A percentile compares a stretch with the other conserved stretches of the same genome.
Conservation (phyloP, 108 stramenopile genomes). For the Mayamaea pseudoterrestris region DNA sequence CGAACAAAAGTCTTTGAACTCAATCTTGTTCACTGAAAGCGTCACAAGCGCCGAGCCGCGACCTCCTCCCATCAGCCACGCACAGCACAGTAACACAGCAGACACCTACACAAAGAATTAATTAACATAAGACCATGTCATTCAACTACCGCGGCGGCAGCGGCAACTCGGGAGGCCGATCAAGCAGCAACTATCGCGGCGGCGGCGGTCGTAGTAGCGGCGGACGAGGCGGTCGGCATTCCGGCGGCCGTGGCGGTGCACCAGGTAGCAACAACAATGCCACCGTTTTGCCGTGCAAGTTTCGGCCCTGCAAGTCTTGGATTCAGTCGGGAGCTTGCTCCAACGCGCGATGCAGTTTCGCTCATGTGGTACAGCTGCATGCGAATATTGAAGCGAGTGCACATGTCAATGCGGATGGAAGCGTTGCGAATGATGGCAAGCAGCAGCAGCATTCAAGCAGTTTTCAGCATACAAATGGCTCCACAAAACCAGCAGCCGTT, state of each 20-base stretch:
- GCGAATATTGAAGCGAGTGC: slow-evolving; percentile 42
- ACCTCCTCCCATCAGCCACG: no score
- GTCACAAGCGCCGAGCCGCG: no score
- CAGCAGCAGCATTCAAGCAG: slow-evolving; percentile 11
- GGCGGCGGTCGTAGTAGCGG: slow-evolving; percentile 24
- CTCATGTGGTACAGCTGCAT: slow-evolving; percentile 56
- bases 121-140: no score
- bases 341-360: slow-evolving; percentile 40
- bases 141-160: slow-evolving; percentile 6
- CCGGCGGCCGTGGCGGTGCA: slow-evolving; percentile 20
- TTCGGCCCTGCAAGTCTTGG: slow-evolving; percentile 39
- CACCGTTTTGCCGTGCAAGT: slow-evolving; percentile 12
- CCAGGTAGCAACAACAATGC: slow-evolving; percentile 7
- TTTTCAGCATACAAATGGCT: slow-evolving; percentile 13
- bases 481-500: slow-evolving; percentile 26
- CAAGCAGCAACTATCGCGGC: slow-evolving; percentile 5
- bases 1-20: no score
- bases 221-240: slow-evolving; percentile 10
- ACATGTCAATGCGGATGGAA: no score
- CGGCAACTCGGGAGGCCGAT: background rate
- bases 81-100: no score
- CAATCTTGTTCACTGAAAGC: no score
- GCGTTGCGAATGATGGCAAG: slow-evolving; percentile 15
- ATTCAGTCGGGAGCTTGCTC: slow-evolving; percentile 42
- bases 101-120: no score